Conservation (phyloP, 2,329 filamentous ascomycete genomes). For the Lasiodiplodia sp. region DNA sequence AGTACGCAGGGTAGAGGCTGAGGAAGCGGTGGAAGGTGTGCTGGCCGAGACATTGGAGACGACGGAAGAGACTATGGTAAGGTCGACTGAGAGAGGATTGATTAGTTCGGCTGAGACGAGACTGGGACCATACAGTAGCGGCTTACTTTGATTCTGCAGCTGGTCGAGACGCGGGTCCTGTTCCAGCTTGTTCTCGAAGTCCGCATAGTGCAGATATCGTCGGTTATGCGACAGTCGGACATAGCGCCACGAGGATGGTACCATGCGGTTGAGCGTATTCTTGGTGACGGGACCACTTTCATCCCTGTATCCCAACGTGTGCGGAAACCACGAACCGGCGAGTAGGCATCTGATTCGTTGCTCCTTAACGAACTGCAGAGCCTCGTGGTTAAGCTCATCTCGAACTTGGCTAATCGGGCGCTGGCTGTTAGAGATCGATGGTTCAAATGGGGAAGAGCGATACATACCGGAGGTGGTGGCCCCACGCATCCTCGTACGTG, state of each 20-base stretch:
- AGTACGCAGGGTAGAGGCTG: slow-evolving; percentile 56
- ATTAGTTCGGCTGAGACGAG: not conserved
- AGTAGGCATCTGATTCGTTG: slow-evolving; percentile 91
- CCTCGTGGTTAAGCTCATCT: slow-evolving; percentile 88
- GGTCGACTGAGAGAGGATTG: slow-evolving; percentile 65
- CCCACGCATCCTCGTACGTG: slow-evolving; percentile 95
- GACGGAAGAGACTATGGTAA: slow-evolving; percentile 87
- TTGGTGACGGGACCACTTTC: slow-evolving; percentile 55
- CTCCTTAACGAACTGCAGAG: slow-evolving; percentile 95
- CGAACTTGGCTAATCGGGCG: slow-evolving; percentile 71
- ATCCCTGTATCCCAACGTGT: slow-evolving; percentile 58
- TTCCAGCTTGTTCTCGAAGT: slow-evolving; percentile 73
- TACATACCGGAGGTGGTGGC: slow-evolving; percentile 73
- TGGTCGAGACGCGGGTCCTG: slow-evolving; percentile 75
- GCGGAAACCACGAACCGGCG: slow-evolving; percentile 85
- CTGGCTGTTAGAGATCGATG: slow-evolving; percentile 32
- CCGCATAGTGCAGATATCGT: slow-evolving; percentile 86
- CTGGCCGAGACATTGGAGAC: slow-evolving; percentile 87
- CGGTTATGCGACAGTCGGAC: slow-evolving; percentile 90
- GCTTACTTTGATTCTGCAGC: slow-evolving; percentile 74
- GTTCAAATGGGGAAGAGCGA: not conserved
- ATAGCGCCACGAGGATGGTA: slow-evolving; percentile 75
- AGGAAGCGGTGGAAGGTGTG: slow-evolving; percentile 56
- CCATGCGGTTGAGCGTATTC: slow-evolving; percentile 50
- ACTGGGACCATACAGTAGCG: not conserved